A percentile compares a stretch with the other conserved stretches of the same genome.
These are phyloP conservation scores for Dryas alaskensis DNA, from an alignment of 306 rosid genomes.

Conservation along the genomic window DNA sequence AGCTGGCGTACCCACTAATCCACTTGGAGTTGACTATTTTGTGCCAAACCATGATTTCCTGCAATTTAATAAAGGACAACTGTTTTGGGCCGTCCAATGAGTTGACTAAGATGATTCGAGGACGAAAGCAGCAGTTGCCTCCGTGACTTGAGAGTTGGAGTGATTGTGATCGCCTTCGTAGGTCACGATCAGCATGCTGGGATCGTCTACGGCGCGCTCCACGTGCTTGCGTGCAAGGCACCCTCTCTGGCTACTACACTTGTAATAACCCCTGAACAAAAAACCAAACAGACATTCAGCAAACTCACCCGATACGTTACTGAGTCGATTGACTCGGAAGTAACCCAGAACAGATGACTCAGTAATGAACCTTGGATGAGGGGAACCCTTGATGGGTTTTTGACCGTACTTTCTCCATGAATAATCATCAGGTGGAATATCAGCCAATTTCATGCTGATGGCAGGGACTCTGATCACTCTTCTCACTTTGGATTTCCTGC, in stretches of 20 bases:
- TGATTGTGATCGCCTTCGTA: constrained; percentile 83
- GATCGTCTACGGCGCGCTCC: constrained; percentile 82
- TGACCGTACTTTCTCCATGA: constrained; percentile 92
- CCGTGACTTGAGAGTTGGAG: constrained; percentile 36
- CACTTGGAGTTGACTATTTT: constrained; percentile 34
- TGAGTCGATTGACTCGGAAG: constrained; percentile 6
- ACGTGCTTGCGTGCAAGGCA: constrained; percentile 88
- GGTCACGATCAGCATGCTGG: constrained; percentile 70
- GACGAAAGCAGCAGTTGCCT: constrained; percentile 32
- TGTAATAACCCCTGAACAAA: constrained; percentile 70
- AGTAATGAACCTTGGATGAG: constrained; percentile 65
- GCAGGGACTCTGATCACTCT: constrained; percentile 70
- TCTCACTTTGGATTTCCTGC: constrained; percentile 62
- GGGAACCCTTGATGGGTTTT: constrained; percentile 92
- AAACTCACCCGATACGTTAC: background rate
- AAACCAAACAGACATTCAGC: background rate
- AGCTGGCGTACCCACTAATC: constrained; percentile 27
- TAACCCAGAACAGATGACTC: background rate
- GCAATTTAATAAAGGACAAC: background rate
- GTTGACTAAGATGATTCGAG: constrained; percentile 57
- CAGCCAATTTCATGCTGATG: constrained; percentile 63
- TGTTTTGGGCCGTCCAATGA: constrained; percentile 14
- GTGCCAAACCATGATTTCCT: background rate
- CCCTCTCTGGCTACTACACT: constrained; percentile 73
- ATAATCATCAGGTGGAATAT: constrained; percentile 77